These are phyloP conservation scores for Botryotinia globosa DNA, from an alignment of 2,329 filamentous ascomycete genomes.

Conservation along the genomic window DNA sequence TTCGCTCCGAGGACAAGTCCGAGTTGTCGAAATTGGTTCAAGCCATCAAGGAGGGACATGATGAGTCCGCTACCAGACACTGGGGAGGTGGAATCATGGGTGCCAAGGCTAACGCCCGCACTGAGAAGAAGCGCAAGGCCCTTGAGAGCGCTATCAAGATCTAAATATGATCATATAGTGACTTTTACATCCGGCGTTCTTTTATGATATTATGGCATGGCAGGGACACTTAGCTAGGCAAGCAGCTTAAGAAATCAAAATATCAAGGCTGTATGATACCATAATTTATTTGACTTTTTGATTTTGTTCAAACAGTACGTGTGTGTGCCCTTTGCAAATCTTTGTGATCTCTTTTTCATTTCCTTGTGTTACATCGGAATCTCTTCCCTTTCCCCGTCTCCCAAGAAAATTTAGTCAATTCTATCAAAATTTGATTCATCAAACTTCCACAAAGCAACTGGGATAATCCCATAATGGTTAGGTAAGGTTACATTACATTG, in stretches of 20 bases:
- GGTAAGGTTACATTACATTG: background rate
- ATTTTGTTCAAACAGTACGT: constrained; percentile 9
- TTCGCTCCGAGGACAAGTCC: constrained; percentile 95
- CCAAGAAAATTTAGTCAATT: background rate
- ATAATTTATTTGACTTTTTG: constrained; percentile 25
- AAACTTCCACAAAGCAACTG: background rate
- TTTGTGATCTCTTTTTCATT: background rate
- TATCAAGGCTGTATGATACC: constrained; percentile 40
- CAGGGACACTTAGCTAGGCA: constrained; percentile 37
- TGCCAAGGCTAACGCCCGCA: constrained; percentile 78
- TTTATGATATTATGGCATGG: constrained; percentile 39
- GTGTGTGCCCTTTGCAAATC: constrained; percentile 2
- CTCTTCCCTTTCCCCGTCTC: background rate
- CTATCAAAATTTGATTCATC: background rate
- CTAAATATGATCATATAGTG: constrained; percentile 51
- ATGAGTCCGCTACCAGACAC: constrained; percentile 86
- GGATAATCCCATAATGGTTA: background rate
- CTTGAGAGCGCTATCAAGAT: constrained; percentile 96
- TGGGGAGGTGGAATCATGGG: constrained; percentile 99
- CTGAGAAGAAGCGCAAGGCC: constrained; percentile 74
- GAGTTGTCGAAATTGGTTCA: constrained; percentile 97
- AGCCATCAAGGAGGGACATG: constrained; percentile 96
- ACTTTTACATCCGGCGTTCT: constrained; percentile 35
- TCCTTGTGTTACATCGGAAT: background rate
- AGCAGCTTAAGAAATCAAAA: constrained; percentile 25